Evolutionary conservation across 495 filamentous ascomycete genomes (phyloP), one percentile per base, ranked within the genome.

Genomic region (Endocarpon pusillum): DNA sequence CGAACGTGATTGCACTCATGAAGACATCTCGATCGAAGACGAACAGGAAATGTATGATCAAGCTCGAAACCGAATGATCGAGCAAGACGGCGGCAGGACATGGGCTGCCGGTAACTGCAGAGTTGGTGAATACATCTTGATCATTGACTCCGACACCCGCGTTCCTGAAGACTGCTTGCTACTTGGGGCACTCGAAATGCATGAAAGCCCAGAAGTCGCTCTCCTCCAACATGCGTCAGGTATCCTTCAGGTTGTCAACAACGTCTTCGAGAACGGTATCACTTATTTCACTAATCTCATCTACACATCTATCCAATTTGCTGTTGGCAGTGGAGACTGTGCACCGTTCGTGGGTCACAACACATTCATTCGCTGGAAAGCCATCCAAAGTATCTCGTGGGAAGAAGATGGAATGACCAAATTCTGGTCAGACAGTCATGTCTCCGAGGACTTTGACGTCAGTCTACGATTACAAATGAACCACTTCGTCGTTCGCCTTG

Each of bases 41-140:
- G 64, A 75, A 43, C 53, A 53, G 10, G 47, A 54, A 11, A 59
- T 64, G 5, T 72, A 75, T 39, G 45, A 62, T 28, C 43, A 48
- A 17, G 61, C 55, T 26, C 51, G 75, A 20, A 36, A 59, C n/a
- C 56, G 65, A 9, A 62, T 75, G 30, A 46, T 77, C 8, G 40
- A 58, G 18, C 57, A 63, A 33, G 71, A 70, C 34, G 62, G 78
- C 40, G 72, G 71, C 27, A 60, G 73, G 26, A 71, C 75, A 34
- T 81, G 78, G 76, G 78, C 79, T 27, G 77, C 78, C 50, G 78
- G 78, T 34, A 81, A 83, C 53, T 73, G 81, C 38, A 75, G 78
- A 35, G 57, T 85, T 36, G 78, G 79, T 37, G 78, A 85, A 49
- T 78, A 81, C 51, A 83, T 85, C 40, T 59, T 85, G 20, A 43